Evolutionary conservation across 2,329 filamentous ascomycete genomes (phyloP).

Genomic region (Aplosporella prunicola): DNA sequence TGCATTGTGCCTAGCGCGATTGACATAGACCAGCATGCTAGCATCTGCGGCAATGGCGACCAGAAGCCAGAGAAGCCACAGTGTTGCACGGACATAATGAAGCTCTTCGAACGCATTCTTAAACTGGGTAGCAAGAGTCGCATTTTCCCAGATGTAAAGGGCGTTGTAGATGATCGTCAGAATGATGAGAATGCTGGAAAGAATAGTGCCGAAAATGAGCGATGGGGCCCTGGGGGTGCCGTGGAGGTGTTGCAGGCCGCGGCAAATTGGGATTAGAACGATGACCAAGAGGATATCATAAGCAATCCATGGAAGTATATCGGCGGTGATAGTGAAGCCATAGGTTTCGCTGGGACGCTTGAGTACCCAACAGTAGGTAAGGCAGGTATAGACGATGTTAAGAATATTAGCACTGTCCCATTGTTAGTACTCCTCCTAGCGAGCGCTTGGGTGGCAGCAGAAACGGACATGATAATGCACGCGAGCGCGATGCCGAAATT

Average conservation of each 20-base stretch:
- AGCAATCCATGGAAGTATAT: too few species aligned
- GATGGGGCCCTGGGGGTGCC: not conserved
- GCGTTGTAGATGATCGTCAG: not conserved
- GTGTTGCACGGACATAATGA: not conserved
- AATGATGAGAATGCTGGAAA: not conserved
- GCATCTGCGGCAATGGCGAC: not conserved
- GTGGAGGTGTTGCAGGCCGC: not conserved
- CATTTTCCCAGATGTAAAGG: not conserved
- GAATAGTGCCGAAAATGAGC: not conserved
- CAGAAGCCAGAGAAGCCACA: not conserved
- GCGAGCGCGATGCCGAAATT: not conserved
- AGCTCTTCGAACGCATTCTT: too few species aligned
- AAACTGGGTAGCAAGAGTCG: too few species aligned
- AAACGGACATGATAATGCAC: not conserved
- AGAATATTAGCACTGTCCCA: too few species aligned
- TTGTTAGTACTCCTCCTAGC: too few species aligned
- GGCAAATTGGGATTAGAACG: not conserved
- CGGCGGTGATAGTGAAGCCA: too few species aligned
- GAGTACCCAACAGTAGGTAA: too few species aligned
- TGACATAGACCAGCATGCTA: not conserved
- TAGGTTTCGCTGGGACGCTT: too few species aligned
- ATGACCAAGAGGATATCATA: not conserved
- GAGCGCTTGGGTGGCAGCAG: too few species aligned
- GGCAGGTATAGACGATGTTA: too few species aligned
- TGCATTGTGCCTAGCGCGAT: not conserved